phyloP scores from a whole-genome alignment of 805 yeast species.

The Candida palmyrensis region DNA sequence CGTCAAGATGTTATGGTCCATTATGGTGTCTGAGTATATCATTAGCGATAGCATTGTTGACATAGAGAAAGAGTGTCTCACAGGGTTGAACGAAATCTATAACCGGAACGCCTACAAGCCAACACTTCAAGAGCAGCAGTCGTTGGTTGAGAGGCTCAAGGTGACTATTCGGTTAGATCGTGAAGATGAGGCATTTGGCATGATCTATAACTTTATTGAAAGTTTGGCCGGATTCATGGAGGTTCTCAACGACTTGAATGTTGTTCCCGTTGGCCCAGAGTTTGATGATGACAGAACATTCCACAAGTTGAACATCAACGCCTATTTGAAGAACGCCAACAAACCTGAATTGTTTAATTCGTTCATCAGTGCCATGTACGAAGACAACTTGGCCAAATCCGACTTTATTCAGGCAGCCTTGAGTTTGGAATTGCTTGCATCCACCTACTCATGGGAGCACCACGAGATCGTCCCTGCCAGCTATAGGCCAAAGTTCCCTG shows the following conservation, averaged over 20 bases:
- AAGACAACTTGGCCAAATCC: constrained; percentile 51
- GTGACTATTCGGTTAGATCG: constrained; percentile 48
- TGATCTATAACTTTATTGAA: constrained; percentile 46
- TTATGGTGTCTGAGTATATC: constrained; percentile 62
- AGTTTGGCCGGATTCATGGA: constrained; percentile 58
- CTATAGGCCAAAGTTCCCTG: constrained; percentile 67
- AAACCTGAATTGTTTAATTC: constrained; percentile 76
- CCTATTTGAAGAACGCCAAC: constrained; percentile 70
- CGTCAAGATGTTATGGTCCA: constrained; percentile 64
- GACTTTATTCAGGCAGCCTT: constrained; percentile 81
- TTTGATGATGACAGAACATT: constrained; percentile 85
- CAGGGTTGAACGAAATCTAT: constrained; percentile 62
- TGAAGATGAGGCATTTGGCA: constrained; percentile 57
- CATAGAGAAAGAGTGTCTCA: constrained; percentile 57
- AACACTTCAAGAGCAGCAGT: constrained; percentile 45
- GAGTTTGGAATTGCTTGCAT: constrained; percentile 70
- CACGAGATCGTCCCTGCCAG: constrained; percentile 51
- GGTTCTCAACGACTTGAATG: constrained; percentile 59
- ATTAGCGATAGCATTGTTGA: constrained; percentile 53
- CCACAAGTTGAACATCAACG: constrained; percentile 69
- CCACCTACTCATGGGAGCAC: constrained; percentile 71
- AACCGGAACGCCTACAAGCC: constrained; percentile 55
- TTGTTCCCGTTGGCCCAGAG: constrained; percentile 76
- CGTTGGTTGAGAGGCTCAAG: constrained; percentile 47
- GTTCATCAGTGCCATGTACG: constrained; percentile 71